Evolutionary conservation across 1,284 basidiomycete species (phyloP).

Genomic region (Vanrija pseudolonga): DNA sequence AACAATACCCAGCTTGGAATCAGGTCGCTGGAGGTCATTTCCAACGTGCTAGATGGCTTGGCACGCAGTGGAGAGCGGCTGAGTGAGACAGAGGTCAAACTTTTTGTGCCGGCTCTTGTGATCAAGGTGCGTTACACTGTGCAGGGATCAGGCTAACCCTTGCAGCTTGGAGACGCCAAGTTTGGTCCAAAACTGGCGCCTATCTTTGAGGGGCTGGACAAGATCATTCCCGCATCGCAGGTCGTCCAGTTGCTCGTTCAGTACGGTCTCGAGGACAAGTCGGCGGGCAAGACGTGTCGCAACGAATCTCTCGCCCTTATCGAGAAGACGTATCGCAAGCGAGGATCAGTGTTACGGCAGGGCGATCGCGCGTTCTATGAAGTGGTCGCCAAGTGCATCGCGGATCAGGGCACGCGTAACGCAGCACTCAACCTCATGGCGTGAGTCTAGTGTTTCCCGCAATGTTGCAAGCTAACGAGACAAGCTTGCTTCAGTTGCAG

Average conservation of each 20-base stretch:
- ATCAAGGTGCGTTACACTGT: constrained; percentile 63
- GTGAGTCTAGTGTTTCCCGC: constrained; percentile 22
- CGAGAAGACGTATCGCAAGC: constrained; percentile 43
- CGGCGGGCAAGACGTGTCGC: constrained; percentile 44
- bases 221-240: constrained; percentile 47
- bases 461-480: background rate
- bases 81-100: constrained; percentile 79
- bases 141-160: constrained; percentile 18
- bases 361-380: constrained; percentile 44
- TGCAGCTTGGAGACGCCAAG: constrained; percentile 54
- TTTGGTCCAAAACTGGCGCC: constrained; percentile 50
- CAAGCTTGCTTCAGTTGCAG: constrained; percentile 40
- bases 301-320: constrained; percentile 43
- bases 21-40: constrained; percentile 84
- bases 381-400: constrained; percentile 59
- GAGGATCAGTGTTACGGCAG: constrained; percentile 40
- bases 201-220: constrained; percentile 52
- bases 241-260: constrained; percentile 83
- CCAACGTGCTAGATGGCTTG: constrained; percentile 70
- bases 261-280: constrained; percentile 53
- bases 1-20: constrained; percentile 88
- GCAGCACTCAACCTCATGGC: constrained; percentile 47
- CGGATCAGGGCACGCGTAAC: constrained; percentile 43
- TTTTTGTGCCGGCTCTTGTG: constrained; percentile 86
- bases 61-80: constrained; percentile 72